Evolutionary conservation across 257 asterid genomes (phyloP).

Genomic region (Solanum medicagineum): DNA sequence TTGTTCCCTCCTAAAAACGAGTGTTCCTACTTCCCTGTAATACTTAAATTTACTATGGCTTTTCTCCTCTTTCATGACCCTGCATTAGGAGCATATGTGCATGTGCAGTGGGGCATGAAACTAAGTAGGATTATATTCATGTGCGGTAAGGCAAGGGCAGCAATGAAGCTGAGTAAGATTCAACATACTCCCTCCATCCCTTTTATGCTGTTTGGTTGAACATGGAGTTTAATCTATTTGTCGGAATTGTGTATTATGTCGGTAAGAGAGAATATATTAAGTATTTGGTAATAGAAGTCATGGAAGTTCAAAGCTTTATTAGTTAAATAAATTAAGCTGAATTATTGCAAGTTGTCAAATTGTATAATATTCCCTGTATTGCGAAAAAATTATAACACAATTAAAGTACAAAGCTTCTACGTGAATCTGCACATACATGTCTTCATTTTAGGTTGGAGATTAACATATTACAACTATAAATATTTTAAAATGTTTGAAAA

Average conservation of each 20-base stretch:
- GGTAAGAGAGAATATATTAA: not conserved
- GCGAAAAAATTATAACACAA: not conserved
- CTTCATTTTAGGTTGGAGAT: not conserved
- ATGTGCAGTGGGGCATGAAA: not conserved
- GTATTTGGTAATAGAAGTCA: not conserved
- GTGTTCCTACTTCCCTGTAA: not conserved
- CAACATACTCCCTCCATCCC: not conserved
- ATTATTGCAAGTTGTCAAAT: not conserved
- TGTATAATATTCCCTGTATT: not conserved
- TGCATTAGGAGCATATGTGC: not conserved
- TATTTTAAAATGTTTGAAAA: not conserved
- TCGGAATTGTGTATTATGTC: not conserved
- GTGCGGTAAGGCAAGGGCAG: not conserved
- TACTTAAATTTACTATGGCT: not conserved
- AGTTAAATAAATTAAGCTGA: not conserved
- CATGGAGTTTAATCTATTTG: not conserved
- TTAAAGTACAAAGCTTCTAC: not conserved
- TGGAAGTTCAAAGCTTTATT: not conserved
- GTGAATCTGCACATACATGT: not conserved
- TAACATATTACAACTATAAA: not conserved
- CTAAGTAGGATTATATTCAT: not conserved
- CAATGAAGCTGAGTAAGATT: not conserved
- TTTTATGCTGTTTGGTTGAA: not conserved
- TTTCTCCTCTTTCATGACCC: not conserved
- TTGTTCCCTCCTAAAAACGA: not conserved